These are phyloP conservation scores for Phytopythium sindhum DNA, from an alignment of 352 stramenopile species.

Conservation along the genomic window DNA sequence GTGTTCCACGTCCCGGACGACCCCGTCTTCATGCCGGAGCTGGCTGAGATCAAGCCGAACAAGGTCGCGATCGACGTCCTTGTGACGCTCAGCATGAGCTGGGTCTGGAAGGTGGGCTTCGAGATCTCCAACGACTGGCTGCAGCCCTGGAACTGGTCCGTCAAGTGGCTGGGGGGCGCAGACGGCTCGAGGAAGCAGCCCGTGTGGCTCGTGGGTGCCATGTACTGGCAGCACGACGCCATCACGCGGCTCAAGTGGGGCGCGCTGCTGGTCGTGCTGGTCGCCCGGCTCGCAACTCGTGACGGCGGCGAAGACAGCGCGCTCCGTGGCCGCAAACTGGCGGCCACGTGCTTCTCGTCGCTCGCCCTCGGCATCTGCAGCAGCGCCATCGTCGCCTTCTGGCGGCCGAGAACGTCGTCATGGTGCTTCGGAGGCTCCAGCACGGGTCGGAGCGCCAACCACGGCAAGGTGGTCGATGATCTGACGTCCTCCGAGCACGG, in stretches of 20 bases:
- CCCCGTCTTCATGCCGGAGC: conserved; percentile 20
- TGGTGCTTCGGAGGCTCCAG: conserved; percentile 8
- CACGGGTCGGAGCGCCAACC: conserved; percentile 15
- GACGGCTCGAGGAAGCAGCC: conserved; percentile 8
- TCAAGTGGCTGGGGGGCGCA: not conserved
- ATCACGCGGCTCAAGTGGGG: conserved; percentile 9
- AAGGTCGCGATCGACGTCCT: conserved; percentile 25
- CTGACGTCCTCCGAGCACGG: not conserved
- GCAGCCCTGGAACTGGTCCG: conserved; percentile 7
- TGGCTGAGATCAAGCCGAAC: conserved; percentile 11
- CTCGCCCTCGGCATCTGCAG: conserved; percentile 22
- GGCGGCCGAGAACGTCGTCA: not conserved
- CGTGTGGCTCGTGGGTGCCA: conserved; percentile 19
- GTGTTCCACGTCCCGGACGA: conserved; percentile 31
- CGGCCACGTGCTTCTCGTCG: conserved; percentile 12
- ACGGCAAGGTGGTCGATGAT: conserved; percentile 27
- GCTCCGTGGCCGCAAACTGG: conserved; percentile 14
- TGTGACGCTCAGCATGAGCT: conserved; percentile 49
- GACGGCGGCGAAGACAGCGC: conserved; percentile 7
- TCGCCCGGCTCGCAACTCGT: not conserved
- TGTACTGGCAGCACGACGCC: conserved; percentile 10
- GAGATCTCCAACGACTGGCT: conserved; percentile 39
- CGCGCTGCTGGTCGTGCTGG: conserved; percentile 1
- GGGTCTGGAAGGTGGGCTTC: conserved; percentile 45
- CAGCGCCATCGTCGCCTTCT: conserved; percentile 7